Conservation (phyloP, 805 yeast genomes). For the Priceomyces haplophilus region DNA sequence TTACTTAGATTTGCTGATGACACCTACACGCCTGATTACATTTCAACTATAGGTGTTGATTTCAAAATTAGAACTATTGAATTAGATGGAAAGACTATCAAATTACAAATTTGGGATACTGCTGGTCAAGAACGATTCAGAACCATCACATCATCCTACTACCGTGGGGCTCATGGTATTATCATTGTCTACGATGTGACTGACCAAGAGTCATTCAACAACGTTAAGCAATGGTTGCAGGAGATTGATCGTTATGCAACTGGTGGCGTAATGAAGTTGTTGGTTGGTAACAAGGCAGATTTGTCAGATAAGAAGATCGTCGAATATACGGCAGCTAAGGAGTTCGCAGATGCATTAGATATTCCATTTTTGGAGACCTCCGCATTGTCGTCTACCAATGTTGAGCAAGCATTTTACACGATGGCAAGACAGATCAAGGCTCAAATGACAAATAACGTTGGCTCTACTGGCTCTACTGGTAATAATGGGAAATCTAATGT, state of each 20-base stretch:
- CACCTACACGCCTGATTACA: slow-evolving; percentile 94
- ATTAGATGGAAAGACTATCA: slow-evolving; percentile 94
- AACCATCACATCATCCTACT: slow-evolving; percentile 94
- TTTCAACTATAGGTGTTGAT: slow-evolving; percentile 97
- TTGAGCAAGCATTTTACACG: slow-evolving; percentile 96
- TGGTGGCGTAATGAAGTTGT: slow-evolving; percentile 91
- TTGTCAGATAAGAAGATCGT: slow-evolving; percentile 91
- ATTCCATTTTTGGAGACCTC: slow-evolving; percentile 96
- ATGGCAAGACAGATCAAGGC: slow-evolving; percentile 99
- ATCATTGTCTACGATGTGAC: slow-evolving; percentile 97
- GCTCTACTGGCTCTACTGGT: slow-evolving; percentile 24
- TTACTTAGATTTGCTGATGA: slow-evolving; percentile 94
- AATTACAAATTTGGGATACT: slow-evolving; percentile 98
- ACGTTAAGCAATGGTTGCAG: slow-evolving; percentile 97
- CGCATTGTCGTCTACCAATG: slow-evolving; percentile 92
- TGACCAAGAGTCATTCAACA: slow-evolving; percentile 92
- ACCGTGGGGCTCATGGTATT: slow-evolving; percentile 98
- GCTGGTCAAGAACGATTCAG: slow-evolving; percentile 99
- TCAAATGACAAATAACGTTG: slow-evolving; percentile 73
- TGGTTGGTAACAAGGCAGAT: slow-evolving; percentile 97
- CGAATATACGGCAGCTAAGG: slow-evolving; percentile 93
- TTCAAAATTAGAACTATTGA: slow-evolving; percentile 88
- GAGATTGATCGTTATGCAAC: slow-evolving; percentile 98
- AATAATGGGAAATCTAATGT: slow-evolving; percentile 58
- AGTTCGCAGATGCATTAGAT: slow-evolving; percentile 91